Base-by-base conservation (phyloP, 2,329 filamentous ascomycete genomes). In the Ophiostoma piceae region DNA sequence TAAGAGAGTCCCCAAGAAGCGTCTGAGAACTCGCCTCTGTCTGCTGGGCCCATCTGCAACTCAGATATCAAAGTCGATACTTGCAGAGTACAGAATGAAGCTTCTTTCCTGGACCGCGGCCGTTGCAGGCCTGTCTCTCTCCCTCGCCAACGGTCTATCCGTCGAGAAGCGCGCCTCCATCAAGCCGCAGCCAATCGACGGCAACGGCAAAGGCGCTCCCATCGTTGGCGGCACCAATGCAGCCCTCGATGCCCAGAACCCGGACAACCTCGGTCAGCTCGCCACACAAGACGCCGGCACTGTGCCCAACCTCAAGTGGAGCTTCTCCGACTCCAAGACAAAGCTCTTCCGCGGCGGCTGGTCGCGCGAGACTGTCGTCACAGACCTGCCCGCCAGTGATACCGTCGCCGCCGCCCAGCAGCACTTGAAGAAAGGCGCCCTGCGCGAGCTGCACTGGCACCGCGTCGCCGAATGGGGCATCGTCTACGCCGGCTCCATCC, bases 321-420 rank as follows among this genome's bases (percentile, higher is more conserved):
- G 86, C 68, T 90, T 91, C 78, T 89, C 87, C 0, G 85, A 90
- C 76, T 90, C 87, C 32, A 88, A 86, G 78, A 88, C 86, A 1
- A 82, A 82, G 32, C 81, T 90, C 47, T 81, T 87, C 68, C 84
- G 83, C 35, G 88, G 88, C 1, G 88, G 89, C 2, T 91, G 88
- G 88, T 84, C 86, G 1, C 82, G 88, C 32, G 84, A 89, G 77
- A 87, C 90, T 74, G 86, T 90, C 69, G 83, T 89, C 66, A 84
- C 85, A n/a, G 89, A 91, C 75, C 77, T 91, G 7, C 88, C 89
- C 0, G 79, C 83, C 16, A 90, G 87, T 75, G 83, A 86, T 71
- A 88, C 90, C 73, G 89, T 91, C 74, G 81, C 89, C 0, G 88
- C 84, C 3, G 89, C 88, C 0, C 88, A 91, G 76, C 87, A 90